A percentile compares a stretch with the other conserved stretches of the same genome.
phyloP scores from a whole-genome alignment of 2,329 filamentous ascomycete species.

The Leptographium wingfieldii region DNA sequence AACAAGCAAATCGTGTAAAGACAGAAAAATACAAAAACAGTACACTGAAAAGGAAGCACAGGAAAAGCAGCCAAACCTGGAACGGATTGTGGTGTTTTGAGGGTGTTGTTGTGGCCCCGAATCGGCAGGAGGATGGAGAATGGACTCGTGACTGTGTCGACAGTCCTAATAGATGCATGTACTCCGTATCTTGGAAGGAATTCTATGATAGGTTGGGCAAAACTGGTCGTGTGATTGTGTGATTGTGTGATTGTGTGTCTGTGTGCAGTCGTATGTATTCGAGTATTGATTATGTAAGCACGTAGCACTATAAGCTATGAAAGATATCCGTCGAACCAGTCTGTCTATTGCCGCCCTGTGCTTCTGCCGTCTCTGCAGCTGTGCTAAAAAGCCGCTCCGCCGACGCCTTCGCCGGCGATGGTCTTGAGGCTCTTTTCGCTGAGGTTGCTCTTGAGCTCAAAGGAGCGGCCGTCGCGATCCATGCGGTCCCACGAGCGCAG shows the following conservation, averaged over 20 bases:
- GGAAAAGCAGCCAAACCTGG: neutral
- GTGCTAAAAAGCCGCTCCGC: conserved; percentile 39
- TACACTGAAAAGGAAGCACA: neutral
- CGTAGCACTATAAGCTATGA: no score
- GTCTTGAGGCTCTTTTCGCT: conserved; percentile 45
- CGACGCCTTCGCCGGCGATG: conserved; percentile 41
- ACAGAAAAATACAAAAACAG: neutral
- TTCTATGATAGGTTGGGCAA: no score
- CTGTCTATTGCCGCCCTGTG: neutral
- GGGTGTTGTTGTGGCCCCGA: neutral
- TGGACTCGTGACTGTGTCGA: no score
- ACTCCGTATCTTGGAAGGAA: no score
- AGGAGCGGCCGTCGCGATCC: conserved; percentile 39
- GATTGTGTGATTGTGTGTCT: no score
- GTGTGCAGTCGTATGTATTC: no score
- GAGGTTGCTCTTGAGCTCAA: conserved; percentile 42
- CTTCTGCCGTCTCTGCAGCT: neutral
- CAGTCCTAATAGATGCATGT: no score
- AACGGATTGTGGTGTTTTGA: neutral
- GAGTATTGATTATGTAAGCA: no score
- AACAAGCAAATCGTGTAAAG: neutral
- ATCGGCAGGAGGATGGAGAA: no score
- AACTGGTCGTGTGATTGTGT: no score
- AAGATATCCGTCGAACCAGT: no score
- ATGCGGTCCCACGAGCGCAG: conserved; percentile 41